Percentiles rank a stretch among this genome's conserved stretches.
These are phyloP conservation scores for Podospora appendiculata DNA, from an alignment of 495 filamentous ascomycete species.

Conservation along the genomic window DNA sequence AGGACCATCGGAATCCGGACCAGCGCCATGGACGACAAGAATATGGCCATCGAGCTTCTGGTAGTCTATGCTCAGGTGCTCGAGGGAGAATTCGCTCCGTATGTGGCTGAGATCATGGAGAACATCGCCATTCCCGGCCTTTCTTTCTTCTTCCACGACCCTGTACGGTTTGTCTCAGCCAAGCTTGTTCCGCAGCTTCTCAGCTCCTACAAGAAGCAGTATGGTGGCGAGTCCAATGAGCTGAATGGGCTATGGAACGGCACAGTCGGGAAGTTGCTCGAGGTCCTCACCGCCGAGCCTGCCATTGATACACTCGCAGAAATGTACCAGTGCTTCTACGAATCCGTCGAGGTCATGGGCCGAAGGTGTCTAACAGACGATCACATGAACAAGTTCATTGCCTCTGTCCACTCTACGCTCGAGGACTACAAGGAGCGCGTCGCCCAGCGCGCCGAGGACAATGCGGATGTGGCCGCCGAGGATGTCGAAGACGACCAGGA, in stretches of 20 bases:
- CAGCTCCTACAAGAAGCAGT: conserved; percentile 85
- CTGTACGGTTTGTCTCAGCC: conserved; percentile 89
- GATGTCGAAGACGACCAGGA: conserved; percentile 70
- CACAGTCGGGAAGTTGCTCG: conserved; percentile 84
- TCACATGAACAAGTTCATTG: conserved; percentile 82
- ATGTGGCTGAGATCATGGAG: conserved; percentile 89
- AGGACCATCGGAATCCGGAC: conserved; percentile 99
- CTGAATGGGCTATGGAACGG: conserved; percentile 73
- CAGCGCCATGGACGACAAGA: conserved; percentile 93
- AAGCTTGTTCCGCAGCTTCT: conserved; percentile 92
- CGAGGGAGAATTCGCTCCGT: conserved; percentile 84
- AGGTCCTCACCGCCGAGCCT: conserved; percentile 90
- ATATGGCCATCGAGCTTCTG: conserved; percentile 96
- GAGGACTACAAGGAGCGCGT: conserved; percentile 89
- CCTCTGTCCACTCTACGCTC: conserved; percentile 71
- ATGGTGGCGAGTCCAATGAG: conserved; percentile 66
- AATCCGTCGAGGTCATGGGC: conserved; percentile 91
- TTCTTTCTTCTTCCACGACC: conserved; percentile 99
- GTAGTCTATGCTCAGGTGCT: conserved; percentile 94
- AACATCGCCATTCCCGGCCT: conserved; percentile 91
- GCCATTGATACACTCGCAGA: conserved; percentile 94
- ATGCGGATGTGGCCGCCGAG: conserved; percentile 57
- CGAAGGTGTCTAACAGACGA: conserved; percentile 66
- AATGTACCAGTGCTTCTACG: conserved; percentile 99
- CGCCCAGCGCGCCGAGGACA: conserved; percentile 62